Evolutionary conservation across 1,284 basidiomycete genomes (phyloP).

Genomic region (Ganoderma multipileum): DNA sequence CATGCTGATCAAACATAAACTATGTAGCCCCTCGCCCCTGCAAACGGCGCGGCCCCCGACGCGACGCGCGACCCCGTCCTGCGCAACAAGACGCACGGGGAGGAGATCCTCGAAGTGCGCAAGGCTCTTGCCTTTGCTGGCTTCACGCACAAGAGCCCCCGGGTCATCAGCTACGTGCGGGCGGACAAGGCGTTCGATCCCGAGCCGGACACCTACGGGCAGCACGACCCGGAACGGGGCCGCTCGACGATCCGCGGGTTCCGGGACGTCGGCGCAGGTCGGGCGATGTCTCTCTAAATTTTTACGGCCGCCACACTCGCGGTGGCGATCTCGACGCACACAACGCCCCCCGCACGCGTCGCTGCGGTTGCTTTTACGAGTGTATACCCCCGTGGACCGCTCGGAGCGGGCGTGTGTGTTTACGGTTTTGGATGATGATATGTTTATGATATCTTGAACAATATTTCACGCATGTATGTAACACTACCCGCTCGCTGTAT

Average conservation of each 20-base stretch:
- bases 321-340: conserved; percentile 1
- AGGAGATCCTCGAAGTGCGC: conserved; percentile 86
- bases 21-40: conserved; percentile 83
- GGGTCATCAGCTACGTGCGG: conserved; percentile 74
- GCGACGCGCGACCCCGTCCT: conserved; percentile 90
- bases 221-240: conserved; percentile 60
- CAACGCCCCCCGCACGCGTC: conserved; percentile 31
- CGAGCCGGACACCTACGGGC: conserved; percentile 55
- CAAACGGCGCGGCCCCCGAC: conserved; percentile 84
- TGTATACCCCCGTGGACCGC: conserved; percentile 27
- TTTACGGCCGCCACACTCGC: not conserved
- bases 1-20: conserved; percentile 19
- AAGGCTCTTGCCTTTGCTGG: conserved; percentile 92
- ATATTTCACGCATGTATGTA: conserved; percentile 18
- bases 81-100: conserved; percentile 83
- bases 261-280: conserved; percentile 66
- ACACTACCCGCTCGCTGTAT: conserved; percentile 11
- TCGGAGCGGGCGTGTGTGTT: conserved; percentile 1
- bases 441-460: conserved; percentile 22
- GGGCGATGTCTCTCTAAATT: conserved; percentile 76
- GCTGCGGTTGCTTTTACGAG: conserved; percentile 21
- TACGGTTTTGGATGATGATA: conserved; percentile 6
- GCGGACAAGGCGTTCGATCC: conserved; percentile 75
- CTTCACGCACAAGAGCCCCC: conserved; percentile 88
- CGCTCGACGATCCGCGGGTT: conserved; percentile 64